phyloP scores from a whole-genome alignment of 2,329 filamentous ascomycete genomes.

The Mariannaea elegans region DNA sequence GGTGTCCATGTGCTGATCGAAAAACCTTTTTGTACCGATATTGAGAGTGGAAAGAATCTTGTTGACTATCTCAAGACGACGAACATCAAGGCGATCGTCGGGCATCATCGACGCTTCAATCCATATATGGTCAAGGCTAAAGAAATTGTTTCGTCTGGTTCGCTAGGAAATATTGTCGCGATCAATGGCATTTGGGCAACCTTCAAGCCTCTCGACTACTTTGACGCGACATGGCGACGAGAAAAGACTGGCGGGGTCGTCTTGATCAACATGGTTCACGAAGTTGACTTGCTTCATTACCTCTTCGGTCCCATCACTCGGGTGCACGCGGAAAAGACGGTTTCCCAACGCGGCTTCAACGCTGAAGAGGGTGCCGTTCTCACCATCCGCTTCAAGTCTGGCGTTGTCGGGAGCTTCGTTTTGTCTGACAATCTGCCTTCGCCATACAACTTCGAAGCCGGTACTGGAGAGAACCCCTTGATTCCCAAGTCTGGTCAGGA shows the following conservation, averaged over 20 bases:
- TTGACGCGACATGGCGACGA: slow-evolving; percentile 59
- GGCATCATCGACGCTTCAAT: slow-evolving; percentile 69
- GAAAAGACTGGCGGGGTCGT: slow-evolving; percentile 56
- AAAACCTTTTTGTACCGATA: slow-evolving; percentile 61
- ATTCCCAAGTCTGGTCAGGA: slow-evolving; percentile 54
- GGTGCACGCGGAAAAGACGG: slow-evolving; percentile 59
- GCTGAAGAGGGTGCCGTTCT: slow-evolving; percentile 67
- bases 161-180: slow-evolving; percentile 58
- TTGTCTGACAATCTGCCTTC: slow-evolving; percentile 61
- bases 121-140: slow-evolving; percentile 62
- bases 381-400: slow-evolving; percentile 60
- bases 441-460: slow-evolving; percentile 64
- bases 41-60: slow-evolving; percentile 46
- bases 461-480: slow-evolving; percentile 66
- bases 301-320: slow-evolving; percentile 62
- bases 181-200: slow-evolving; percentile 64
- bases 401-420: slow-evolving; percentile 65
- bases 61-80: slow-evolving; percentile 38
- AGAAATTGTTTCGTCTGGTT: slow-evolving; percentile 48
- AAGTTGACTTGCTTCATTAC: slow-evolving; percentile 66
- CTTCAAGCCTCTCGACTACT: slow-evolving; percentile 62
- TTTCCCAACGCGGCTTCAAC: slow-evolving; percentile 53
- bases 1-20: slow-evolving; percentile 65
- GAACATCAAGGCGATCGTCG: slow-evolving; percentile 58
- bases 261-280: slow-evolving; percentile 68